Evolutionary conservation across 768 basidiomycete species (phyloP), one percentile per base, ranked within the genome.

Genomic region (Boletus vinaceobasis): DNA sequence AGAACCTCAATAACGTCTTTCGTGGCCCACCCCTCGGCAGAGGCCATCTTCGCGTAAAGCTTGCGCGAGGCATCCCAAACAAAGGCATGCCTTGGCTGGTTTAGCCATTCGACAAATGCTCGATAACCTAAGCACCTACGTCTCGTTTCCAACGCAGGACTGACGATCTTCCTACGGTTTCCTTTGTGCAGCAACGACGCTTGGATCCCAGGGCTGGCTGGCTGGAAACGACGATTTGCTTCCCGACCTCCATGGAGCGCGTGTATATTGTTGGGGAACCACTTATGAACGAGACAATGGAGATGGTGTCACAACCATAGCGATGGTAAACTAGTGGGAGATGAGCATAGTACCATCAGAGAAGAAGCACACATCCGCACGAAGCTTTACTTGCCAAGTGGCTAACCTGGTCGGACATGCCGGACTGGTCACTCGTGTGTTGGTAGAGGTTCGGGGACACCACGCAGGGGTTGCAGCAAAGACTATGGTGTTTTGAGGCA

Each of bases 101-200:
- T 60, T n/a, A 38, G 32, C 36, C 19, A 51, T 7, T 4, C 14
- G 23, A 46, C 5, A 29, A 13, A 36, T 7, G 11, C 17, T 13
- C 5, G 13, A 43, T 13, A 17, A 15, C 29, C 4, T 19, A 15
- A 36, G 27, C 27, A 57, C 66, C 19, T 48, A 68, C 65, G 53
- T 63, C 14, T 66, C 58, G 9, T 55, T 66, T 63, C 57, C 6
- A 66, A 66, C 1, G 67, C 64, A 48, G 64, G 65, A 31, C 51
- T 58, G 11, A 43, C 27, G 10, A 65, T 58, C 39, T 37, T 60
- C 55, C 66, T 53, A 63, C 13, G 32, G 35, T 9, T 60, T 53
- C 4, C 55, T 58, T 4, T 57, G 49, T 19, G 48, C 35, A 23
- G 51, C 15, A 32, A 64, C 19, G 11, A 67, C 35, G 26, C 43